Base-by-base conservation (phyloP, 2,329 filamentous ascomycete genomes). In the Trichoderma sp. region DNA sequence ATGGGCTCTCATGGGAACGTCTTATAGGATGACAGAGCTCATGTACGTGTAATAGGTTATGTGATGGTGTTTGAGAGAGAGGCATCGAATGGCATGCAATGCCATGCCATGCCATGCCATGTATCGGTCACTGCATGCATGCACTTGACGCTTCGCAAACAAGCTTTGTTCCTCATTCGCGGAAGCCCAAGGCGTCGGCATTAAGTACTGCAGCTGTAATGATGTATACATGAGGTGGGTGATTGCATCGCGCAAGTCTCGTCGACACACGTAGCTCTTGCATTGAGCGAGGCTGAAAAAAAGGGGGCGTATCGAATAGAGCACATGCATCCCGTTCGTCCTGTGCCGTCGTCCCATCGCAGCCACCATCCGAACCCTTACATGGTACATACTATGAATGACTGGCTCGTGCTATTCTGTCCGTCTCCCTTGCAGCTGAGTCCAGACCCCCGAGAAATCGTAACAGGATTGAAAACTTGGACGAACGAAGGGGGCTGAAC, bases 351-450 rank as follows among this genome's bases (percentile, higher is more conserved):
- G 26, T 41, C 39, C 12, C 30, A n/a, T 52, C 50, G 19, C 44
- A 60, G 28, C 57, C 26, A 26, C n/a, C 19, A 51, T 14, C 10
- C 50, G 17, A 28, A 19, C 34, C 57, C 47, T 30, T 50, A 26
- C 44, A 60, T 50, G 10, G 17, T 9, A 3, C 21, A 30, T 30
- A 30, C 12, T 39, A 3, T 39, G 3, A 39, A 39, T 3, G 34
- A 39, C 34, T 10, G 34, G 34, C 34, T 39, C 34, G 12, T 14
- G 7, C 30, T 24, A 24, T 24, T 24, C 21, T 24, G 21, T 51
- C 47, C 3, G 15, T 41, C 48, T 41, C 59, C 48, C 59, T 54
- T 24, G 17, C 48, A 62, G 59, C 58, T 51, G 47, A 60, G 57
- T 30, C 19, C 26, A 52, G 50, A 19, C 7, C 50, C 7, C 21